Base-by-base conservation (phyloP, 805 yeast species). In the Ogataea naganishii region DNA sequence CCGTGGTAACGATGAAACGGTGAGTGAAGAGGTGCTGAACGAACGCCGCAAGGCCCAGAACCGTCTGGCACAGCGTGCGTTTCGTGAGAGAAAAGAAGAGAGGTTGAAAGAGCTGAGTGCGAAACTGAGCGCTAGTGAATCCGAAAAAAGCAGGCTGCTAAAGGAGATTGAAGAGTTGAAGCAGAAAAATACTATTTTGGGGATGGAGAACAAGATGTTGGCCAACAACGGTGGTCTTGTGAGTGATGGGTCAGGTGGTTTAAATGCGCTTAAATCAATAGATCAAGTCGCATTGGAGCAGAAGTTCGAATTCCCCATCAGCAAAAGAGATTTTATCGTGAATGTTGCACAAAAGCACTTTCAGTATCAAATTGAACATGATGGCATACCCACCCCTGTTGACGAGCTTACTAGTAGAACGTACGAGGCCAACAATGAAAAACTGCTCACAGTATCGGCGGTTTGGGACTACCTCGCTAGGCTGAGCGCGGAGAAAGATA, bases 31-130 rank as follows among this genome's bases (percentile, higher is more conserved):
- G 23, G 69, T 74, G 36, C 43, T 71, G 5, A 65, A 64, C 13
- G 58, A 66, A 38, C 75, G 72, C 49, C 67, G 82, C 30, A 80
- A 75, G 47, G 85, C 84, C 3, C 92, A 80, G 49, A 82, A 83
- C 48, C 62, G 94, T 44, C 88, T 88, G 8, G 94, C 94, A 1
- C 95, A 84, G 56, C 63, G 86, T 41, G 94, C 94, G 3, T 84
- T 81, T 53, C 62, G 94, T 37, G 88, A 82, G 52, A 71, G 94
- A 29, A 81, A 80, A 51, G 92, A 81, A 50, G 71, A 72, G 29
- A 75, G 69, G 42, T 54, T 80, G 37, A 78, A 76, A 47, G 86
- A 79, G 41, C 60, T 84, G 24, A 78, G 80, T 40, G 55, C 55
- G 3, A 75, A 74, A 48, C 56, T 84, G 36, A 55, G 59, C 12